phyloP scores from a whole-genome alignment of 805 yeast genomes.

The Lipomyces mesembrius region DNA sequence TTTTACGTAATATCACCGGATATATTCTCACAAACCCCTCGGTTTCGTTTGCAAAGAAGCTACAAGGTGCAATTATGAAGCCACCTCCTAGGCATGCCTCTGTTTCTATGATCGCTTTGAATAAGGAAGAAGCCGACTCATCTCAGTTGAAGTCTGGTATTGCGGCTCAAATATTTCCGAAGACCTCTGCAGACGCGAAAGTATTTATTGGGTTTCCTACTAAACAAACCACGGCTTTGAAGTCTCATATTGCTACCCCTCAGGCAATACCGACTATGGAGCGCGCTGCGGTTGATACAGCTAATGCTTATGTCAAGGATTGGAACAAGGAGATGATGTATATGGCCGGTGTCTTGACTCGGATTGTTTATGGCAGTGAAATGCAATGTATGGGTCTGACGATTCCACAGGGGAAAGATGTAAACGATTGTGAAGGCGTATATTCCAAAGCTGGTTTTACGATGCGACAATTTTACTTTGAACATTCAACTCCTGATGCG shows the following conservation, averaged over 20 bases:
- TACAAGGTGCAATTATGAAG: slow-evolving; percentile 49
- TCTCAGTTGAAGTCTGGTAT: slow-evolving; percentile 45
- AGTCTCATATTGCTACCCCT: slow-evolving; percentile 47
- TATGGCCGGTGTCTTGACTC: slow-evolving; percentile 47
- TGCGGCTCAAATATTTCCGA: slow-evolving; percentile 47
- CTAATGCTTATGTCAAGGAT: slow-evolving; percentile 48
- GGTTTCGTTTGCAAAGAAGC: slow-evolving; percentile 42
- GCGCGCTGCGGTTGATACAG: slow-evolving; percentile 50
- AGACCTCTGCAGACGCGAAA: slow-evolving; percentile 46
- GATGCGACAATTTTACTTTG: slow-evolving; percentile 44
- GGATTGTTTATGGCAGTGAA: slow-evolving; percentile 47
- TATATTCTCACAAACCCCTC: slow-evolving; percentile 43
- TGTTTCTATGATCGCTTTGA: slow-evolving; percentile 44
- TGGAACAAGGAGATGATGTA: slow-evolving; percentile 50
- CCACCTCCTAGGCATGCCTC: slow-evolving; percentile 49
- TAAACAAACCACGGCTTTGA: slow-evolving; percentile 48
- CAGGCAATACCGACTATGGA: slow-evolving; percentile 53
- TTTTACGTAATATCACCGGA: slow-evolving; percentile 45
- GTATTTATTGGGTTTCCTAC: slow-evolving; percentile 51
- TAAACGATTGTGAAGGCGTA: slow-evolving; percentile 16
- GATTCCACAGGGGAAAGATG: slow-evolving; percentile 12
- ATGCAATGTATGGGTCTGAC: slow-evolving; percentile 32
- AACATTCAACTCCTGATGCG: slow-evolving; percentile 47
- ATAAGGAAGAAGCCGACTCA: slow-evolving; percentile 41
- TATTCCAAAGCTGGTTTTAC: slow-evolving; percentile 39